A percentile compares a stretch with the other conserved stretches of the same genome.
Evolutionary conservation across 2,329 filamentous ascomycete species (phyloP).

Genomic region (Trichoderma atrobrunneum): DNA sequence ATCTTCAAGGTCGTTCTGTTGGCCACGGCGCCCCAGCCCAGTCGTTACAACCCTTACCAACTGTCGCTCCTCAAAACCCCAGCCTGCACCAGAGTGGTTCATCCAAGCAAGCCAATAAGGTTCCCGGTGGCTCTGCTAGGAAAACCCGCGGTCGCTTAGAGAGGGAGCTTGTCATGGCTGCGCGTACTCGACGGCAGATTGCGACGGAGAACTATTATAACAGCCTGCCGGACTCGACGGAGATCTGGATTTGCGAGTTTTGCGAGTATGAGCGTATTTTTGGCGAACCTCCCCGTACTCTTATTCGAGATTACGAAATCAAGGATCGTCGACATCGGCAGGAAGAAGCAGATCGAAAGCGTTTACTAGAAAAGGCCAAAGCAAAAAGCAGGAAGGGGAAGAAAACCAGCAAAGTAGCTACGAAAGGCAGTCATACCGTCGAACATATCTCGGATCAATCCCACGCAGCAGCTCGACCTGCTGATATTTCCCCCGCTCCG

Average conservation of each 20-base stretch:
- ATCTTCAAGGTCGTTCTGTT: neutral
- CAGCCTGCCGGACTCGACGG: constrained; percentile 65
- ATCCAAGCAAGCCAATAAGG: constrained; percentile 33
- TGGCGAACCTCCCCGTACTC: constrained; percentile 75
- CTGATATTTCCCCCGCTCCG: constrained; percentile 24
- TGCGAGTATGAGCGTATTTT: constrained; percentile 98
- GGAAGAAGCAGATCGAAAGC: constrained; percentile 78
- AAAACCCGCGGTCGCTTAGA: constrained; percentile 64
- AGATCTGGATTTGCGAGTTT: constrained; percentile 95
- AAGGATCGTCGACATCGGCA: constrained; percentile 85
- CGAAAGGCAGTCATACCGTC: constrained; percentile 28
- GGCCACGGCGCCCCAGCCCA: constrained; percentile 8
- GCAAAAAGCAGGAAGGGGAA: constrained; percentile 88
- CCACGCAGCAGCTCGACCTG: constrained; percentile 24
- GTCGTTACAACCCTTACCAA: neutral
- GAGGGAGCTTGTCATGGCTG: constrained; percentile 71
- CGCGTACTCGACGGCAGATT: constrained; percentile 71
- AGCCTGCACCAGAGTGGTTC: constrained; percentile 35
- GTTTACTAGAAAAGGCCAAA: constrained; percentile 87
- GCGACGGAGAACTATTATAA: constrained; percentile 75
- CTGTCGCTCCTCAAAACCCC: neutral
- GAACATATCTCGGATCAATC: constrained; percentile 26
- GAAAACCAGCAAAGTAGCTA: constrained; percentile 64
- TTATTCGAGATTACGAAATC: constrained; percentile 90
- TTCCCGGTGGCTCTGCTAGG: constrained; percentile 37